Percentiles rank a stretch among this genome's conserved stretches.
Evolutionary conservation across 2,329 filamentous ascomycete species (phyloP).

Genomic region (Xylariaceae sp.): DNA sequence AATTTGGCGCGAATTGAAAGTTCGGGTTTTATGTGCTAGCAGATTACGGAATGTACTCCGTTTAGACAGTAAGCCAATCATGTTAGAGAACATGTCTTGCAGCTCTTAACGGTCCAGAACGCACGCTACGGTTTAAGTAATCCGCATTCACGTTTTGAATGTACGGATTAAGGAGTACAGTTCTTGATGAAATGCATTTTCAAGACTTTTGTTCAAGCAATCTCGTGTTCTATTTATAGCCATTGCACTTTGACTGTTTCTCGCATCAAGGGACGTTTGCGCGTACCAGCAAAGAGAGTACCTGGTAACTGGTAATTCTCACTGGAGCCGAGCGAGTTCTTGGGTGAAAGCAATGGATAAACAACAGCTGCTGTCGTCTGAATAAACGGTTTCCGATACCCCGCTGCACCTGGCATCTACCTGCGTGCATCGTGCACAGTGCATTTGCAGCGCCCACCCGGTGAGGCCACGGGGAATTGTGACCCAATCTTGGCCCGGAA

Average conservation of each 20-base stretch:
- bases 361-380: background rate
- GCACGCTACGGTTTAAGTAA: background rate
- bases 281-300: too few relatives aligned
- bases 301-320: background rate
- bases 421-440: background rate
- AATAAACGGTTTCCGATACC: background rate
- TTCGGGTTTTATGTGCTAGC: conserved; percentile 11
- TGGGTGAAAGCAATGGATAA: background rate
- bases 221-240: too few relatives aligned
- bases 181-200: too few relatives aligned
- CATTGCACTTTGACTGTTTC: too few relatives aligned
- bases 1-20: conserved; percentile 10
- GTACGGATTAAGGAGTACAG: too few relatives aligned
- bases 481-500: background rate
- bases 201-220: too few relatives aligned
- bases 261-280: too few relatives aligned
- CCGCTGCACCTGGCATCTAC: conserved; percentile 21
- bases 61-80: conserved; percentile 21
- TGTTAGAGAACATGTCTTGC: background rate
- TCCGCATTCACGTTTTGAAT: too few relatives aligned
- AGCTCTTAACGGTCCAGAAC: background rate
- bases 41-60: background rate
- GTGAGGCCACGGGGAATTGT: background rate
- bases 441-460: background rate
- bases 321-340: background rate